A percentile compares a stretch with the other conserved stretches of the same genome.
Conservation (phyloP, 2,329 filamentous ascomycete genomes). For the Alternaria alternata region DNA sequence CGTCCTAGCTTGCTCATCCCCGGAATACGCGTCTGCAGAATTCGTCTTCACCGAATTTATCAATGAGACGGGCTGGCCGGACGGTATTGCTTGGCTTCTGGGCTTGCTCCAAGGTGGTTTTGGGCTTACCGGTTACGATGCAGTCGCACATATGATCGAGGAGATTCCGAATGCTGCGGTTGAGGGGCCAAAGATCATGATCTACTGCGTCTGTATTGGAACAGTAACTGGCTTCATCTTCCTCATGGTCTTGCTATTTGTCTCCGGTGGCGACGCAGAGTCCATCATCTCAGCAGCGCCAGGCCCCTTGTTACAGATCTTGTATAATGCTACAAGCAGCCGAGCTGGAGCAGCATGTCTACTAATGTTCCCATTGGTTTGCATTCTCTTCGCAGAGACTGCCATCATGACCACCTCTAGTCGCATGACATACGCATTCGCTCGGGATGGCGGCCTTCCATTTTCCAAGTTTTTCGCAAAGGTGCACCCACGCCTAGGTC, state of each 20-base stretch:
- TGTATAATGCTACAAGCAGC: conserved; percentile 69
- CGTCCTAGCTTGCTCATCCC: conserved; percentile 70
- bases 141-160: conserved; percentile 64
- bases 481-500: conserved; percentile 67
- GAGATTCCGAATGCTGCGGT: conserved; percentile 67
- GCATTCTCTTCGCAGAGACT: conserved; percentile 69
- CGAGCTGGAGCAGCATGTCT: conserved; percentile 69
- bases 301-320: conserved; percentile 68
- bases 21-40: conserved; percentile 68
- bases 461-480: conserved; percentile 66
- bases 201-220: conserved; percentile 69
- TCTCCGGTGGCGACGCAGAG: conserved; percentile 64
- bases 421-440: conserved; percentile 74
- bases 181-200: conserved; percentile 72
- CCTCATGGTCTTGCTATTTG: conserved; percentile 69
- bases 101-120: conserved; percentile 63
- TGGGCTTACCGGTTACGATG: conserved; percentile 63
- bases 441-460: conserved; percentile 71
- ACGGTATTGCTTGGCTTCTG: conserved; percentile 66
- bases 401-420: conserved; percentile 72
- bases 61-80: conserved; percentile 74
- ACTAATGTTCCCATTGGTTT: conserved; percentile 72
- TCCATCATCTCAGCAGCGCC: conserved; percentile 63
- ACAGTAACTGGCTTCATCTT: conserved; percentile 70
- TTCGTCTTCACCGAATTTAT: conserved; percentile 75